phyloP scores from a whole-genome alignment of 345 rosid species.

The Chamaenerion angustifolium region DNA sequence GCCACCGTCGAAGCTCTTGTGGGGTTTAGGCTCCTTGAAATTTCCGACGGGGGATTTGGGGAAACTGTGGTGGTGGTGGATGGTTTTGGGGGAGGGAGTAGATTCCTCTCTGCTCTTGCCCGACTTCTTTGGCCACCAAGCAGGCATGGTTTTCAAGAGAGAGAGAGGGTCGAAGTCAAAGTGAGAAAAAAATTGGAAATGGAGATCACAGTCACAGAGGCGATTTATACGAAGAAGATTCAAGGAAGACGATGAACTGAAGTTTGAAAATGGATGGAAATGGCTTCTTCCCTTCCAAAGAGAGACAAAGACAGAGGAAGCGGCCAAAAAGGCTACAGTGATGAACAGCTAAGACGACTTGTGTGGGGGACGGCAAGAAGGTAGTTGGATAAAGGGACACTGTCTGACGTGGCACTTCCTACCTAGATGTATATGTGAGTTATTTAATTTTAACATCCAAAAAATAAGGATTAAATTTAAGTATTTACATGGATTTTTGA shows the following conservation, averaged over 20 bases:
- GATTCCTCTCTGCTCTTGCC: conserved; percentile 42
- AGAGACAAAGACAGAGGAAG: neutral
- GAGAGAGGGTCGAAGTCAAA: conserved; percentile 4
- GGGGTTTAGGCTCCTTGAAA: conserved; percentile 12
- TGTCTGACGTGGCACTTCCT: conserved; percentile 6
- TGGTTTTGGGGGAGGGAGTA: conserved; percentile 6
- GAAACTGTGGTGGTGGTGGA: conserved; percentile 10
- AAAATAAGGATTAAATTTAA: too few relatives aligned
- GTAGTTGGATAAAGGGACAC: conserved; percentile 3
- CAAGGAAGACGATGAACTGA: conserved; percentile 2
- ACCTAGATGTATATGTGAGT: neutral
- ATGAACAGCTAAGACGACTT: conserved; percentile 10
- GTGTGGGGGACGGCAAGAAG: conserved; percentile 6
- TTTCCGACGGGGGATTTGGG: conserved; percentile 12
- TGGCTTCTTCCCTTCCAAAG: neutral
- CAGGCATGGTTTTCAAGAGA: conserved; percentile 34
- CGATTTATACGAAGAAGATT: neutral
- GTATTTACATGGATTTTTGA: too few relatives aligned
- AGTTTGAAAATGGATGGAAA: neutral
- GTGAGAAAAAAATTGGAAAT: neutral
- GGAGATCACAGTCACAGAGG: neutral
- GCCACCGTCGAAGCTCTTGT: conserved; percentile 22
- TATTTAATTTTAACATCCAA: too few relatives aligned
- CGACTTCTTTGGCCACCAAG: conserved; percentile 64
- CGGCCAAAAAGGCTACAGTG: conserved; percentile 7